A percentile compares a stretch with the other conserved stretches of the same genome.
phyloP scores from a whole-genome alignment of 768 basidiomycete species.

The Royoungia palumana region DNA sequence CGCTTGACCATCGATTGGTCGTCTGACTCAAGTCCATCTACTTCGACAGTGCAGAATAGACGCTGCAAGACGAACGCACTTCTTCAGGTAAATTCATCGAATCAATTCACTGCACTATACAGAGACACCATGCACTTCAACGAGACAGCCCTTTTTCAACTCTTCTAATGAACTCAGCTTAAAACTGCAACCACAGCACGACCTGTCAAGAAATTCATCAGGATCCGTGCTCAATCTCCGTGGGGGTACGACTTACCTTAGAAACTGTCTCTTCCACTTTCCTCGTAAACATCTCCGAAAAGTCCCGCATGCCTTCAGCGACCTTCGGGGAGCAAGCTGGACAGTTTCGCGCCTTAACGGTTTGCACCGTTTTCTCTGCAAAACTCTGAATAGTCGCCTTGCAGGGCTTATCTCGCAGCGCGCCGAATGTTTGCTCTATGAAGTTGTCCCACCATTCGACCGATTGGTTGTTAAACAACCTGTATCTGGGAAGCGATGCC shows the following conservation, averaged over 20 bases:
- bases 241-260: background rate
- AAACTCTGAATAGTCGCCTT: constrained; percentile 1
- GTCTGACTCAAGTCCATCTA: too few species aligned
- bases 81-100: too few species aligned
- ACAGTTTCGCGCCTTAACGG: background rate
- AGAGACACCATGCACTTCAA: too few species aligned
- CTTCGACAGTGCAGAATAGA: too few species aligned
- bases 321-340: background rate
- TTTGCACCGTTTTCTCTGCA: constrained; percentile 2
- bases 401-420: constrained; percentile 19
- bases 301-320: constrained; percentile 11
- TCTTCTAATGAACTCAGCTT: too few species aligned
- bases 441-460: constrained; percentile 23
- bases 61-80: too few species aligned
- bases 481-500: background rate
- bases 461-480: background rate
- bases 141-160: too few species aligned
- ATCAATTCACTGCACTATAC: too few species aligned
- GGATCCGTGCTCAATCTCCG: background rate
- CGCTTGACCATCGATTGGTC: too few species aligned
- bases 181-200: background rate
- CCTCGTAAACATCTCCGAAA: constrained; percentile 6
- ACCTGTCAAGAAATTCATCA: constrained; percentile 2
- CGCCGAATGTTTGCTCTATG: constrained; percentile 11
- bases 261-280: constrained; percentile 12